Base-by-base conservation (phyloP, 2,329 filamentous ascomycete species). In the Sarocladium kiliense region DNA sequence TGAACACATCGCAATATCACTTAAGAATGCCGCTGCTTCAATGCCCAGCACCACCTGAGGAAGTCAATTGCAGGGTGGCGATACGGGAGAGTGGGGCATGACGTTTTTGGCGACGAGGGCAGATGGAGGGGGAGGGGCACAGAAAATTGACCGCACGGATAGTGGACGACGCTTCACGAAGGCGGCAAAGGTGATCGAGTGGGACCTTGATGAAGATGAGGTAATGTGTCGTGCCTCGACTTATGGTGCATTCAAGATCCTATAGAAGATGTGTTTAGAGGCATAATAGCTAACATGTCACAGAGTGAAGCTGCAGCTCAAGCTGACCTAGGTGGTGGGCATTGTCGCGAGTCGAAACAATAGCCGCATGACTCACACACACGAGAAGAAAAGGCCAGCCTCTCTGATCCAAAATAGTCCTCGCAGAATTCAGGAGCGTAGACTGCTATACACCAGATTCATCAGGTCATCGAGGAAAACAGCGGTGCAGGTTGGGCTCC, bases 1-100 rank as follows among this genome's bases (percentile, higher is more conserved):
- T n/a, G n/a, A n/a, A n/a, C n/a, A n/a, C n/a, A n/a, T n/a, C n/a
- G n/a, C n/a, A n/a, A n/a, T n/a, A n/a, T n/a, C n/a, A n/a, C n/a
- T n/a, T n/a, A n/a, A n/a, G n/a, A n/a, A n/a, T n/a, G n/a, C n/a
- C n/a, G n/a, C n/a, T n/a, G n/a, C n/a, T n/a, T n/a, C n/a, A n/a
- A n/a, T n/a, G n/a, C n/a, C n/a, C n/a, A n/a, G n/a, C n/a, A n/a
- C n/a, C n/a, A n/a, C n/a, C n/a, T n/a, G n/a, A n/a, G n/a, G 44
- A 47, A 47, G 44, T 47, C 25, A n/a, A 26, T 47, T 26, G 44
- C 47, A 51, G 47, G 45, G 47, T 51, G 47, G 47, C 47, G 32
- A 51, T 23, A 37, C 19, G 12, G n/a, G 5, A 51, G 19, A 36
- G 47, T 51, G 47, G 47, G 47, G 27, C 47, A 51, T 51, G 47